phyloP scores from a whole-genome alignment of 75 land plant species.

The Picea sitchensis region DNA sequence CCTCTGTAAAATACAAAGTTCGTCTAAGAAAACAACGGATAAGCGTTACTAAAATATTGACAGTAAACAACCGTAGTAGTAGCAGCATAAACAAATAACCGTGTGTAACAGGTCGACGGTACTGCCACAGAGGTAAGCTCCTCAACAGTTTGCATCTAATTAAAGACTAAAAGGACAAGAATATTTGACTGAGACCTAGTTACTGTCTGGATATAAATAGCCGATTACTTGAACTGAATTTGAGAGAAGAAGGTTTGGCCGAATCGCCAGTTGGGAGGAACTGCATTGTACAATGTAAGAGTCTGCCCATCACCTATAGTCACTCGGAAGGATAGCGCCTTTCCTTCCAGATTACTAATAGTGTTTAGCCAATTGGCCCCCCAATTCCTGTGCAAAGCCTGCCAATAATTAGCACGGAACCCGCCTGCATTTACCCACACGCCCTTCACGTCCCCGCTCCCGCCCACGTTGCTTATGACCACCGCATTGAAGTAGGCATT shows the following conservation, averaged over 20 bases:
- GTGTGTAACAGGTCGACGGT: no score
- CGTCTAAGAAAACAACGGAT: no score
- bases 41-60: no score
- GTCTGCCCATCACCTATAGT: slow-evolving; percentile 57
- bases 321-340: slow-evolving; percentile 66
- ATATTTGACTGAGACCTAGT: no score
- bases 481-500: slow-evolving; percentile 76
- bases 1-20: no score
- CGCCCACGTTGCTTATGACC: slow-evolving; percentile 77
- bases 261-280: slow-evolving; percentile 64
- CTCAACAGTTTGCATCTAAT: no score
- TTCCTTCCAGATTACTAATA: slow-evolving; percentile 46
- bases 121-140: no score
- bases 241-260: slow-evolving; percentile 68
- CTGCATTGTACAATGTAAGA: slow-evolving; percentile 49
- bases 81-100: no score
- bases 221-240: no score
- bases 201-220: no score
- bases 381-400: slow-evolving; percentile 79
- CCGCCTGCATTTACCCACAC: slow-evolving; percentile 43
- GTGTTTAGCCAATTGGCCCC: slow-evolving; percentile 75
- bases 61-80: no score
- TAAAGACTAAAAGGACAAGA: no score
- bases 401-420: slow-evolving; percentile 22
- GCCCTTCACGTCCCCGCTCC: slow-evolving; percentile 56